These are phyloP conservation scores for Penicillium crystallinum DNA, from an alignment of 495 filamentous ascomycete genomes.

Conservation along the genomic window DNA sequence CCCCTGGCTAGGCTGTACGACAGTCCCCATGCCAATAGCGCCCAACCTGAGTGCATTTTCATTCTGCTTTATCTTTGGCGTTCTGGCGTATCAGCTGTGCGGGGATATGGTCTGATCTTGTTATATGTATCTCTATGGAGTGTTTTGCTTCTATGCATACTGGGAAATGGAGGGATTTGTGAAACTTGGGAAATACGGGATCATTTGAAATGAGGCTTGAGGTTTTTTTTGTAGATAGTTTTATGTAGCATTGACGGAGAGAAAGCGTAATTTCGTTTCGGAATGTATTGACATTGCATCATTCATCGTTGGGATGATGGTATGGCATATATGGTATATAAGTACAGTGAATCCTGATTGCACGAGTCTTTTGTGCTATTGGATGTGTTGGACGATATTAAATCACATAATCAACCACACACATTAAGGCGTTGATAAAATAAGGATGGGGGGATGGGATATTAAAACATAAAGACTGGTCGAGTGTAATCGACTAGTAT, in stretches of 20 bases:
- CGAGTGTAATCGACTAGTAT: conserved; percentile 1
- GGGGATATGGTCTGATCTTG: neutral
- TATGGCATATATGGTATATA: conserved; percentile 8
- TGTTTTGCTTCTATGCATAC: neutral
- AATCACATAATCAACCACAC: conserved; percentile 24
- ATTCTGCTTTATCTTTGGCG: neutral
- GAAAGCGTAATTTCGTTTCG: neutral
- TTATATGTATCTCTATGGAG: neutral
- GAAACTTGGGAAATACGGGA: neutral
- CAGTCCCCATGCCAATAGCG: neutral
- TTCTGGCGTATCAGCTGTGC: neutral
- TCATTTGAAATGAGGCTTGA: neutral
- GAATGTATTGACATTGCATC: conserved; percentile 14
- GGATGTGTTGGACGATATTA: conserved; percentile 8
- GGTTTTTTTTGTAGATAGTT: neutral
- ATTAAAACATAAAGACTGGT: conserved; percentile 2
- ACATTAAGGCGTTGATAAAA: neutral
- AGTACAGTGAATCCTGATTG: neutral
- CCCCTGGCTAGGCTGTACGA: neutral
- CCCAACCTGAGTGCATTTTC: neutral
- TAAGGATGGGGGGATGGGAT: neutral
- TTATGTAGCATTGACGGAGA: neutral
- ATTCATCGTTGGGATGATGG: conserved; percentile 4
- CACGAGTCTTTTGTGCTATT: neutral
- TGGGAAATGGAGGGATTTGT: neutral